Conservation (phyloP, 345 rosid species). For the Erysimum cheiranthoides region DNA sequence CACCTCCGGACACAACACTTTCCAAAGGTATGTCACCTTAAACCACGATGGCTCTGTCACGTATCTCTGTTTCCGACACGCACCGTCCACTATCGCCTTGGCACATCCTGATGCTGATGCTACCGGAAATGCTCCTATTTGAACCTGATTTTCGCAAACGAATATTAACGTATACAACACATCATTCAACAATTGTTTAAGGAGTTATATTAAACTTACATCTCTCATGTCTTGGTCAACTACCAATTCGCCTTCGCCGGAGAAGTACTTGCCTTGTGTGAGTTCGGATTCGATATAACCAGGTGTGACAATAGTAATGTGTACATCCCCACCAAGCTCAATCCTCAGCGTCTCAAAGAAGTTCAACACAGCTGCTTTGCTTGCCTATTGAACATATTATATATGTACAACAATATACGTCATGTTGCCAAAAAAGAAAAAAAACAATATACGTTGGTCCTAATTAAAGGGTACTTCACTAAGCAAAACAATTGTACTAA, state of each 20-base stretch:
- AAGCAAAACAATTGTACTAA: neutral
- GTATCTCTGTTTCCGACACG: slow-evolving; percentile 56
- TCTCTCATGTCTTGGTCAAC: slow-evolving; percentile 55
- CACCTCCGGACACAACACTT: slow-evolving; percentile 61
- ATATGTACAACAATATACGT: neutral
- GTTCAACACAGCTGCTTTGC: slow-evolving; percentile 62
- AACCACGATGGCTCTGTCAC: slow-evolving; percentile 64
- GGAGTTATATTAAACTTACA: slow-evolving; percentile 39
- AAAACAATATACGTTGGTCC: neutral
- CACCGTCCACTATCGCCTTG: slow-evolving; percentile 58
- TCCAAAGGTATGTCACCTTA: slow-evolving; percentile 49
- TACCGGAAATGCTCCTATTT: slow-evolving; percentile 46
- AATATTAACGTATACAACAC: neutral
- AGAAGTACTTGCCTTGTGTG: slow-evolving; percentile 51
- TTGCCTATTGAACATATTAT: slow-evolving; percentile 54
- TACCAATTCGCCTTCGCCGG: slow-evolving; percentile 47
- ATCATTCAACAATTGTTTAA: neutral
- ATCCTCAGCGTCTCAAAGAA: slow-evolving; percentile 69
- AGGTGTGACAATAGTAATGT: slow-evolving; percentile 64
- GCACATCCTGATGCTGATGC: slow-evolving; percentile 49
- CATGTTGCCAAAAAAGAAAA: too few relatives aligned
- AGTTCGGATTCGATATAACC: slow-evolving; percentile 63
- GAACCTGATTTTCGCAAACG: slow-evolving; percentile 41
- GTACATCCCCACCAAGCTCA: slow-evolving; percentile 56
- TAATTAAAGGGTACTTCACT: neutral